Evolutionary conservation across 2,329 filamentous ascomycete species (phyloP).

Genomic region (Cordyceps tenuipes): DNA sequence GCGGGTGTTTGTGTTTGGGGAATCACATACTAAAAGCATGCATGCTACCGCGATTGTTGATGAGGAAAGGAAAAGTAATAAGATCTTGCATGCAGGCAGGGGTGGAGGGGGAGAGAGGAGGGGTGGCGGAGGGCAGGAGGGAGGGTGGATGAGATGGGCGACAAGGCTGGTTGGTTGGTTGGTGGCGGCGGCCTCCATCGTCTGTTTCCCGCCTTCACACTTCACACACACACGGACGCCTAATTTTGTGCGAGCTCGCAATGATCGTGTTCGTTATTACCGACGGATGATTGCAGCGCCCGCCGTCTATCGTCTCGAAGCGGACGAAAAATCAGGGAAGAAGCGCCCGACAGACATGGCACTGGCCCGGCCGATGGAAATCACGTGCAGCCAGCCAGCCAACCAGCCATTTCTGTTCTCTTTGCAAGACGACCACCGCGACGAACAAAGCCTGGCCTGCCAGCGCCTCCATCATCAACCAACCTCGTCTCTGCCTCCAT

Average conservation of each 20-base stretch:
- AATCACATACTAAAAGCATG: no score
- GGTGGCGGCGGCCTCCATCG: no score
- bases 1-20: no score
- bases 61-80: neutral
- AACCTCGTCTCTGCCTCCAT: neutral
- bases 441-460: neutral
- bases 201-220: no score
- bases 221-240: no score
- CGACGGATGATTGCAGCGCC: no score
- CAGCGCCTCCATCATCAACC: neutral
- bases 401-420: no score
- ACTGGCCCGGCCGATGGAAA: neutral
- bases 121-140: neutral
- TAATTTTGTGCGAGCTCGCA: no score
- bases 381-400: neutral
- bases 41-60: no score
- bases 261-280: no score
- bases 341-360: neutral
- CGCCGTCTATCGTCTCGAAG: no score
- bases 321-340: neutral
- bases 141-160: neutral
- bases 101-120: neutral
- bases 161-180: neutral
- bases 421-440: no score
- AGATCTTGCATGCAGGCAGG: constrained; percentile 6